Evolutionary conservation across 1,284 basidiomycete species (phyloP).

Genomic region (Cryptococcus sp.): DNA sequence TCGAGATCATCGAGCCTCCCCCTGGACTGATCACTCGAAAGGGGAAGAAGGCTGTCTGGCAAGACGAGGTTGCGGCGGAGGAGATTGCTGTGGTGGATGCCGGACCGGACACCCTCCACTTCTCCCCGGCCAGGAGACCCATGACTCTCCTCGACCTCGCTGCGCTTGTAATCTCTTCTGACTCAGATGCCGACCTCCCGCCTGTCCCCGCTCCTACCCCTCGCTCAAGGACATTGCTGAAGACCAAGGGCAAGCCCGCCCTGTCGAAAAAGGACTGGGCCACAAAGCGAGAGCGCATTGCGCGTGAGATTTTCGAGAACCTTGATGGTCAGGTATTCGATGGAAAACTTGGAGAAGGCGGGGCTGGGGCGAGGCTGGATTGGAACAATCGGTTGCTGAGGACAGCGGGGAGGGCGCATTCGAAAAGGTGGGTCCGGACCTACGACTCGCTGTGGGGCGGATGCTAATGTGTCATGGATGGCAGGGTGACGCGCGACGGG

Average conservation of each 20-base stretch:
- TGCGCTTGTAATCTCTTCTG: slow-evolving; percentile 5
- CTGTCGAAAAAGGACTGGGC: slow-evolving; percentile 28
- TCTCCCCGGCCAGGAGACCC: slow-evolving; percentile 15
- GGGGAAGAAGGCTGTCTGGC: not conserved
- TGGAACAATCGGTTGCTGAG: slow-evolving; percentile 46
- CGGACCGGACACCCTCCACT: slow-evolving; percentile 17
- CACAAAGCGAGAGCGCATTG: slow-evolving; percentile 26
- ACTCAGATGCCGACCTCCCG: slow-evolving; percentile 3
- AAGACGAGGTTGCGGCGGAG: no score
- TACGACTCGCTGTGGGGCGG: no score
- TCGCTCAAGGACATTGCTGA: not conserved
- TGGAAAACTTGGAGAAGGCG: slow-evolving; percentile 24
- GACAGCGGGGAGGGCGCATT: slow-evolving; percentile 43
- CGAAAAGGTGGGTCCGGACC: slow-evolving; percentile 20
- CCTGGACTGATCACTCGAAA: not conserved
- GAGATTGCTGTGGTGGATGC: not conserved
- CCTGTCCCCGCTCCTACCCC: not conserved
- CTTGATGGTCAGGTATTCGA: slow-evolving; percentile 44
- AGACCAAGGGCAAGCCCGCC: not conserved
- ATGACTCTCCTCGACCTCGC: slow-evolving; percentile 20
- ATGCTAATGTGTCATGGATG: slow-evolving; percentile 9
- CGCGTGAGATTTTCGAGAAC: slow-evolving; percentile 39
- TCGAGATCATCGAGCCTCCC: not conserved
- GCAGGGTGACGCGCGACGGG: slow-evolving; percentile 5
- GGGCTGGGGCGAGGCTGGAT: slow-evolving; percentile 28